Conservation (phyloP, 208 protist species). For the Herpetomonas tarakana region DNA sequence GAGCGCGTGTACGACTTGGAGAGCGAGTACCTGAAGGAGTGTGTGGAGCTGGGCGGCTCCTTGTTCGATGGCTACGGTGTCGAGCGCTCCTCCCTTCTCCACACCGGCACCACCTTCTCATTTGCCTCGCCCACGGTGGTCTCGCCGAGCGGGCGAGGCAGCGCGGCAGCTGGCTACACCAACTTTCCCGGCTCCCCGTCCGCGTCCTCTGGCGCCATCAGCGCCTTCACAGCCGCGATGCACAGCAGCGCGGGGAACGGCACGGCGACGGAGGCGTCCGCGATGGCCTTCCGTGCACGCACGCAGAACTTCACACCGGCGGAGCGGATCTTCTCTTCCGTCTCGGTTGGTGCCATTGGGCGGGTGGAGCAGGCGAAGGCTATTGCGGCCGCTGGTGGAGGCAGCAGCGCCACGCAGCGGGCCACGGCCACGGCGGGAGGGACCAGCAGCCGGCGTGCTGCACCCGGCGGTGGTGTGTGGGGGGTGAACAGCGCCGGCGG, state of each 20-base stretch:
- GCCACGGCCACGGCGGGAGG: slow-evolving; percentile 4
- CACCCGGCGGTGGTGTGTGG: background rate
- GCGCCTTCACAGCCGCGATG: background rate
- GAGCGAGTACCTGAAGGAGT: slow-evolving; percentile 53
- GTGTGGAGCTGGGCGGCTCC: slow-evolving; percentile 59
- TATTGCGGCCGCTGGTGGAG: slow-evolving; percentile 7
- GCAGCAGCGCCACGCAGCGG: slow-evolving; percentile 2
- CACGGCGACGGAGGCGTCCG: background rate
- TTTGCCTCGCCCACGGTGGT: background rate
- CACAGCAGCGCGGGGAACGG: background rate
- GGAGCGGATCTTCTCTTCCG: slow-evolving; percentile 74
- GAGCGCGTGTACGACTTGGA: slow-evolving; percentile 67
- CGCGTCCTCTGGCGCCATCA: slow-evolving; percentile 1
- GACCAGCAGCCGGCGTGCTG: slow-evolving; percentile 6
- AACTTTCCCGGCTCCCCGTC: slow-evolving; percentile 9
- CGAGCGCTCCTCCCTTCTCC: slow-evolving; percentile 33
- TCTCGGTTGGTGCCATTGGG: slow-evolving; percentile 65
- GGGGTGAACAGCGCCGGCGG: slow-evolving; percentile 2
- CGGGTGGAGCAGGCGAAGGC: slow-evolving; percentile 63
- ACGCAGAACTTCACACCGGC: slow-evolving; percentile 62
- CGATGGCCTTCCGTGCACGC: slow-evolving; percentile 51
- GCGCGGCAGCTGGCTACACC: background rate
- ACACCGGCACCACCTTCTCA: slow-evolving; percentile 1
- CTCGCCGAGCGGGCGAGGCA: background rate
- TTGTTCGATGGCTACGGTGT: slow-evolving; percentile 78